Evolutionary conservation across 1,139 yeast genomes (phyloP).

Genomic region (Nadsonia starkeyi-henricii): DNA sequence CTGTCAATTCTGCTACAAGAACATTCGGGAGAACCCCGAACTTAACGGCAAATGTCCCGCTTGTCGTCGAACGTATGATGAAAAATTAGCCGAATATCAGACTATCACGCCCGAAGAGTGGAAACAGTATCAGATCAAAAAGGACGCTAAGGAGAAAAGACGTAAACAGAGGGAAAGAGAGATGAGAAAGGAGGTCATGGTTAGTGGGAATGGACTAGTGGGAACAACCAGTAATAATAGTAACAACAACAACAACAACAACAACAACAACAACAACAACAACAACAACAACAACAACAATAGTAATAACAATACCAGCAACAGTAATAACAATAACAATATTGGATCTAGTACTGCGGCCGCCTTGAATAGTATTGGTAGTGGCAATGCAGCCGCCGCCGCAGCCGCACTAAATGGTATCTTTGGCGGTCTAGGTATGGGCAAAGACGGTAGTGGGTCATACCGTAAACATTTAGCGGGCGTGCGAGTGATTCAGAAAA

Average conservation of each 20-base stretch:
- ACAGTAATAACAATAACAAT: background rate
- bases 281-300: no score
- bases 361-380: background rate
- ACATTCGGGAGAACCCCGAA: constrained; percentile 88
- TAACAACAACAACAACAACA: no score
- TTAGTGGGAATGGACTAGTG: background rate
- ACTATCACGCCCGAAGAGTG: constrained; percentile 72
- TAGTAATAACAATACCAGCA: no score
- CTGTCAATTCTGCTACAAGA: constrained; percentile 95
- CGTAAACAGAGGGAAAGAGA: constrained; percentile 84
- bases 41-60: constrained; percentile 95
- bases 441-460: constrained; percentile 13
- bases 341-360: background rate
- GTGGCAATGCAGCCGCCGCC: no score
- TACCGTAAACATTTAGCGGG: constrained; percentile 79
- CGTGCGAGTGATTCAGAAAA: constrained; percentile 92
- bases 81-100: constrained; percentile 79
- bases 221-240: background rate
- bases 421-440: background rate
- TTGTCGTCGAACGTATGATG: constrained; percentile 86
- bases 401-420: background rate
- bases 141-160: constrained; percentile 70
- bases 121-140: constrained; percentile 53
- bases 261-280: no score
- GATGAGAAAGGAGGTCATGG: constrained; percentile 20